Evolutionary conservation across 805 yeast genomes (phyloP), one percentile per base, ranked within the genome.

Genomic region (Schizosaccharomyces octosporus): DNA sequence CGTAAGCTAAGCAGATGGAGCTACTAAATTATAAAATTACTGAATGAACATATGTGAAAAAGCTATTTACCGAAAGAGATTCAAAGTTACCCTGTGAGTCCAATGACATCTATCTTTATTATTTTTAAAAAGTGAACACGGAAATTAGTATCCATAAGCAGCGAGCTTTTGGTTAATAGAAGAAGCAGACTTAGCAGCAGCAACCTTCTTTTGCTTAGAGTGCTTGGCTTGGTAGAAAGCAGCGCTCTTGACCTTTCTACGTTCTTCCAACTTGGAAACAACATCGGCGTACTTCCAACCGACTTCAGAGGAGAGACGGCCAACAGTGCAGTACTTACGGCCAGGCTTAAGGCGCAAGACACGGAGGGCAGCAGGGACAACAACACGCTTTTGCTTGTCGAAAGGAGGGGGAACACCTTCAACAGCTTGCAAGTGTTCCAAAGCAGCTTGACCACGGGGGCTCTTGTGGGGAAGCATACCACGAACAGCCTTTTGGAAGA

Each of bases 391-490:
- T 87, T 88, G 87, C 81, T 84, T 87, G 93, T 93, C 98, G 79
- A 85, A 93, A 80, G 98, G 97, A 66, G 97, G 88, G 79, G 99
- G 99, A 67, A 93, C 83, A 85, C 99, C 99, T 81, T 93, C 98
- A 73, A 87, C 93, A 71, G 90, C 97, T 90, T 93, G 87, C 73
- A 93, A 86, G 81, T 97, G 89, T 82, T 89, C 97, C 75, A 93
- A 79, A 73, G 98, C 98, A 75, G 97, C 97, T 81, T 87, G 85
- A 79, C 98, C 98, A 80, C 97, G 93, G 72, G 97, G 90, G 71
- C 98, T 93, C 88, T 93, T 93, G 89, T 93, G 97, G 76, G 96
- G 81, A 73, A 93, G 80, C 98, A 93, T 93, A 81, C 98, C 98
- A 76, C 95, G 86, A 76, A 93, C 79, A 74, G 98, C 97, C 85